These are phyloP conservation scores for Vitis hybrid DNA, from an alignment of 177 flowering plant genomes.

Conservation along the genomic window DNA sequence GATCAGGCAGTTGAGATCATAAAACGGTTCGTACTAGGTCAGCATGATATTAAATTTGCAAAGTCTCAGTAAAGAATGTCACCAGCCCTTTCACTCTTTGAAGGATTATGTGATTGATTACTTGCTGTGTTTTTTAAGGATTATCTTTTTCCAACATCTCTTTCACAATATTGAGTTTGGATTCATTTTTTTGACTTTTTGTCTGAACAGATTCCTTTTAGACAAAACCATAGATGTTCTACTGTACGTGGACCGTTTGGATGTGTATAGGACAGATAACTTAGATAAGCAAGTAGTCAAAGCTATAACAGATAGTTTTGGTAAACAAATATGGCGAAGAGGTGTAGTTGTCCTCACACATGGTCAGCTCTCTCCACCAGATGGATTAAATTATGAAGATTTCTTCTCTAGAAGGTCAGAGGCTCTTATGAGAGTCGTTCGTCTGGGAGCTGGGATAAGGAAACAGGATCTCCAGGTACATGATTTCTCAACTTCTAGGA, in stretches of 20 bases:
- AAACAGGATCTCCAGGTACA: conserved; percentile 54
- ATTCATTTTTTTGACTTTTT: background rate
- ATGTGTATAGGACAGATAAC: conserved; percentile 89
- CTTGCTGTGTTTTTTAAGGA: too few species aligned
- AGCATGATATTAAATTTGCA: background rate
- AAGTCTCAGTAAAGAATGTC: background rate
- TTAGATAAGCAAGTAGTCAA: conserved; percentile 81
- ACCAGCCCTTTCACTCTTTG: background rate
- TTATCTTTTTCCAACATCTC: too few species aligned
- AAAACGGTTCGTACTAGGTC: conserved; percentile 51
- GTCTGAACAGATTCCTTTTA: conserved; percentile 69
- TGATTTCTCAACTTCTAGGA: background rate
- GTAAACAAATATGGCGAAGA: conserved; percentile 82
- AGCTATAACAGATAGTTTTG: conserved; percentile 85
- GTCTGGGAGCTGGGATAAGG: conserved; percentile 56
- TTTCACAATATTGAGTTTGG: too few species aligned
- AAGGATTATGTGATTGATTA: too few species aligned
- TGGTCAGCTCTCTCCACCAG: conserved; percentile 95
- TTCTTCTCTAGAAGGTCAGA: conserved; percentile 77
- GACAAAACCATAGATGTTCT: conserved; percentile 92
- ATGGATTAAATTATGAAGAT: conserved; percentile 76
- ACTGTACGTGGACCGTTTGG: conserved; percentile 94
- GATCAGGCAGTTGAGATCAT: conserved; percentile 73
- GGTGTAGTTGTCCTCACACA: conserved; percentile 83
- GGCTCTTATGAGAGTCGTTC: conserved; percentile 69